A percentile compares a stretch with the other conserved stretches of the same genome.
phyloP scores from a whole-genome alignment of 768 basidiomycete species.

The Macrocybe gigantea region DNA sequence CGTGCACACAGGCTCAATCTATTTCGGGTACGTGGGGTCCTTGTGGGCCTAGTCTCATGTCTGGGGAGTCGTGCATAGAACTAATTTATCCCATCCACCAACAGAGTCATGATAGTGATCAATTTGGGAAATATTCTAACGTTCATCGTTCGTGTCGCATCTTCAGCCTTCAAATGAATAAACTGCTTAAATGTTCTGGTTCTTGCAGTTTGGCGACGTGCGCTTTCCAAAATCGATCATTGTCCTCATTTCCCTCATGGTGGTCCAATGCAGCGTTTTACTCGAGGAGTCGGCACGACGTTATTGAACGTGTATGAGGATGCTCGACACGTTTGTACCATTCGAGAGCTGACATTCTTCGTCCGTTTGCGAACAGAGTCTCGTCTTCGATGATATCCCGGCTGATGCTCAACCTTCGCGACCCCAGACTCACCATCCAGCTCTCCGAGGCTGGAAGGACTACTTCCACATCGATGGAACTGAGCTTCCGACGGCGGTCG shows the following conservation, averaged over 20 bases:
- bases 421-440: neutral
- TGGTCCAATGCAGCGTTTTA: neutral
- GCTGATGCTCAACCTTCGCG: conserved; percentile 13
- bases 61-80: too few relatives aligned
- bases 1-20: neutral
- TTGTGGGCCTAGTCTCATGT: too few relatives aligned
- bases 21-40: neutral
- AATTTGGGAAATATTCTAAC: neutral
- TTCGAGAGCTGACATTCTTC: neutral
- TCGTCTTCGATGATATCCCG: conserved; percentile 13
- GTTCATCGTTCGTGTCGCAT: neutral
- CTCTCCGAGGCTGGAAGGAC: too few relatives aligned
- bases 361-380: conserved; percentile 3
- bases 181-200: neutral
- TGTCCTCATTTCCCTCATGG: neutral
- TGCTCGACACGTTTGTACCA: too few relatives aligned
- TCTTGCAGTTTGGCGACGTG: neutral
- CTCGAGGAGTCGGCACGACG: neutral
- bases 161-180: neutral
- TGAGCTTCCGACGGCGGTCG: too few relatives aligned
- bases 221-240: neutral
- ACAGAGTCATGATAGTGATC: neutral
- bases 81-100: neutral
- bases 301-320: too few relatives aligned
- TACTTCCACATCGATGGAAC: too few relatives aligned